phyloP scores from a whole-genome alignment of 2,329 filamentous ascomycete species.

The Calonectria pseudoreteaudii region DNA sequence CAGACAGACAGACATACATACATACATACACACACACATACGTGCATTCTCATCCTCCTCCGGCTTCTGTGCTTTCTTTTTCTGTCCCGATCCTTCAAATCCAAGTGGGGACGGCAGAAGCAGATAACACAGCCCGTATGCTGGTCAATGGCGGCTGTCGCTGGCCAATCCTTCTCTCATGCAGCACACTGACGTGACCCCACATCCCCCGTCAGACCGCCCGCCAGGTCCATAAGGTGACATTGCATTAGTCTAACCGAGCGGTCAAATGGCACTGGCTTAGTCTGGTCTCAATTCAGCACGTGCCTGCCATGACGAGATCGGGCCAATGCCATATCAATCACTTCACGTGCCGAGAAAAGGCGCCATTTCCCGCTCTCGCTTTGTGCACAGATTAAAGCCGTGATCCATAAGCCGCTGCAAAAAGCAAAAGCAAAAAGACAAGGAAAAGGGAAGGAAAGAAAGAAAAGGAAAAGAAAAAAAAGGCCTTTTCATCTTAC shows the following conservation, averaged over 20 bases:
- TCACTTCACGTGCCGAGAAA: background rate
- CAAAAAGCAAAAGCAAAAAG: background rate
- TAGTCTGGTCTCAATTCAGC: background rate
- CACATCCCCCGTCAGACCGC: conserved; percentile 3
- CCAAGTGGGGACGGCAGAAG: background rate
- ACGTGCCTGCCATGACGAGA: background rate
- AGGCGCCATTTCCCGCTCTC: background rate
- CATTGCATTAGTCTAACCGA: conserved; percentile 6
- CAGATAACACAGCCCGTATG: background rate
- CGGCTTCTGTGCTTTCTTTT: background rate
- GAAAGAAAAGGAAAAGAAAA: background rate
- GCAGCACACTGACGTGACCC: background rate
- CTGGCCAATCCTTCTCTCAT: background rate
- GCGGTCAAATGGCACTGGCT: background rate
- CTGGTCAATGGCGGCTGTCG: background rate
- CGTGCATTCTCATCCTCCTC: background rate
- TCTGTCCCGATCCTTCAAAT: background rate
- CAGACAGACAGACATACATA: too few species aligned
- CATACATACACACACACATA: too few species aligned
- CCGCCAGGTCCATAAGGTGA: background rate
- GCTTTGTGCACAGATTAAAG: conserved; percentile 3
- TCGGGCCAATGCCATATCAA: background rate
- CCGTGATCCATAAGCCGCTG: background rate
- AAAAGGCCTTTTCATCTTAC: background rate
- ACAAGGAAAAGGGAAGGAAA: background rate